A percentile compares a stretch with the other conserved stretches of the same genome.
Evolutionary conservation across 2,329 filamentous ascomycete genomes (phyloP).

Genomic region (Onygenales sp.): DNA sequence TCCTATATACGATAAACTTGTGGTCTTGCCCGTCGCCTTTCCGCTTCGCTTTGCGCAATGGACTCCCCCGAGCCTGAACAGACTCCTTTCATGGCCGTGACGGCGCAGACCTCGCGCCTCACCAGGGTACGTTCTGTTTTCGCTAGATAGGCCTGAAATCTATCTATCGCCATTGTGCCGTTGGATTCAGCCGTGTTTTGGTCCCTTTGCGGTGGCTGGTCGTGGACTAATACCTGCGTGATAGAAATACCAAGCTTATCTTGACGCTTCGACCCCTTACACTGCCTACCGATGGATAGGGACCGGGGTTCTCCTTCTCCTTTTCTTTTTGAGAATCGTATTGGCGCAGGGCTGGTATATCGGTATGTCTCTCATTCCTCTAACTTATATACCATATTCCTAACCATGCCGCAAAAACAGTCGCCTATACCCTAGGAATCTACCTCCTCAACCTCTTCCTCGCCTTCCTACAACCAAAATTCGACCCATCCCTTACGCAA

Average conservation of each 20-base stretch:
- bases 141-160: neutral
- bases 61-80: conserved; percentile 78
- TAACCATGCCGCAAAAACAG: conserved; percentile 35
- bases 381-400: neutral
- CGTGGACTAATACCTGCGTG: neutral
- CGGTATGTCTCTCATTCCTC: conserved; percentile 45
- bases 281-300: conserved; percentile 82
- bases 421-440: conserved; percentile 95
- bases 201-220: neutral
- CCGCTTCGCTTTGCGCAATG: conserved; percentile 42
- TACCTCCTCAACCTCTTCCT: conserved; percentile 99
- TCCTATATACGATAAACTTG: neutral
- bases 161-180: neutral
- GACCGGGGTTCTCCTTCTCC: conserved; percentile 62
- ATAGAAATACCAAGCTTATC: conserved; percentile 85
- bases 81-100: conserved; percentile 86
- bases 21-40: neutral
- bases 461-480: conserved; percentile 95
- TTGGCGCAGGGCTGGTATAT: conserved; percentile 98
- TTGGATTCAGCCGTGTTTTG: neutral
- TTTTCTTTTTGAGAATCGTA: conserved; percentile 86
- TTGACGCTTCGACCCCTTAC: conserved; percentile 88
- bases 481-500: conserved; percentile 90
- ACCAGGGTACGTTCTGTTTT: conserved; percentile 27
- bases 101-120: conserved; percentile 59